Percentiles rank a stretch among this genome's conserved stretches.
phyloP scores from a whole-genome alignment of 2,329 filamentous ascomycete species.

The Paraphoma chrysanthemicola region DNA sequence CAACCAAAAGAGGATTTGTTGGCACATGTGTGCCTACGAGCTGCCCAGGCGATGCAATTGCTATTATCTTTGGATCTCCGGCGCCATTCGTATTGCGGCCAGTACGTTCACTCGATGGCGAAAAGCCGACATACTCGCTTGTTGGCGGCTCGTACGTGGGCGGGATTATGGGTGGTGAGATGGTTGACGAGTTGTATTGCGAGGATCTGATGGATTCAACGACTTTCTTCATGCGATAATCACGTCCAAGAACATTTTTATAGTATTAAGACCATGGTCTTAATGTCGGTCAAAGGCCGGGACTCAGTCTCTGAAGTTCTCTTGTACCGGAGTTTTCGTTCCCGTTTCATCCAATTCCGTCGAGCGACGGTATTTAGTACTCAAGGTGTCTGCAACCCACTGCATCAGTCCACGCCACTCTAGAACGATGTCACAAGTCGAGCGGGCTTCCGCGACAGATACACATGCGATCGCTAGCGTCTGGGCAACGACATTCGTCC shows the following conservation, averaged over 20 bases:
- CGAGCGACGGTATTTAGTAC: no score
- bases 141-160: constrained; percentile 1
- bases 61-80: constrained; percentile 3
- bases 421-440: not conserved
- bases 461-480: not conserved
- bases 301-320: not conserved
- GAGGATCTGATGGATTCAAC: constrained; percentile 4
- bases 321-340: not conserved
- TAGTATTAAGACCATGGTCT: no score
- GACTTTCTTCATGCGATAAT: not conserved
- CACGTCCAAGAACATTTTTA: no score
- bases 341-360: no score
- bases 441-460: not conserved
- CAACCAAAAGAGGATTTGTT: not conserved
- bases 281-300: no score
- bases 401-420: not conserved
- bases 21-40: not conserved
- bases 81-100: constrained; percentile 1
- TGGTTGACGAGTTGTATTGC: constrained; percentile 5
- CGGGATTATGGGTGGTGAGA: constrained; percentile 2
- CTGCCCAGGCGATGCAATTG: constrained; percentile 1
- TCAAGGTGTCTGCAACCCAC: no score
- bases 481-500: not conserved
- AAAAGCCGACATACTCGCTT: not conserved
- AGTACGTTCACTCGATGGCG: not conserved